Percentiles rank a stretch among this genome's conserved stretches.
phyloP scores from a whole-genome alignment of 352 stramenopile genomes.

The Phytophthora foliorum region DNA sequence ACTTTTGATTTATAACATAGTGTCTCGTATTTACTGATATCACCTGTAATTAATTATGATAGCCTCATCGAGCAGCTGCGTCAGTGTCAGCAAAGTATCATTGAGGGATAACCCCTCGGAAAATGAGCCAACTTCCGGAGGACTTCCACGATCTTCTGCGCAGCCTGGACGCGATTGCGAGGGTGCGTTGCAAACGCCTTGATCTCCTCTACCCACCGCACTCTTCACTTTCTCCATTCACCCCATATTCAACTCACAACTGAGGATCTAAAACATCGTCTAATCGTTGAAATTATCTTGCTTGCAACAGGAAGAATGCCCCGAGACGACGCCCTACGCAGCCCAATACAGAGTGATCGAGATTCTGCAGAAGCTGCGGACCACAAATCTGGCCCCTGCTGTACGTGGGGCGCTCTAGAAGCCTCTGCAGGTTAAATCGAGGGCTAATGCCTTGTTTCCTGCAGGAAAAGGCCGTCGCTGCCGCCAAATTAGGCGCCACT shows the following conservation, averaged over 20 bases:
- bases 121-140: slow-evolving; percentile 38
- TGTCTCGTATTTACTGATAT: no score
- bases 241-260: not conserved
- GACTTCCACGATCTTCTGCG: slow-evolving; percentile 46
- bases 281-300: not conserved
- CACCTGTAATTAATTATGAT: slow-evolving; percentile 4
- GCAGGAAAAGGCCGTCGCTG: slow-evolving; percentile 45
- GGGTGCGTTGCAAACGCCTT: slow-evolving; percentile 26
- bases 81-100: slow-evolving; percentile 3
- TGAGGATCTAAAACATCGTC: not conserved
- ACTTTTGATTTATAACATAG: no score
- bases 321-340: slow-evolving; percentile 58
- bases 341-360: slow-evolving; percentile 65
- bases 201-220: not conserved
- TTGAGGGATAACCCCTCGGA: not conserved
- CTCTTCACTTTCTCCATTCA: not conserved
- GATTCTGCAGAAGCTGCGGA: slow-evolving; percentile 64
- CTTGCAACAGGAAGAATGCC: slow-evolving; percentile 48
- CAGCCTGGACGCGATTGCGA: slow-evolving; percentile 40
- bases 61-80: not conserved
- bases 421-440: not conserved
- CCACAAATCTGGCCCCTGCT: slow-evolving; percentile 33
- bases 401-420: slow-evolving; percentile 36
- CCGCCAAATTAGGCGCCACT: slow-evolving; percentile 50
- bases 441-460: not conserved